Evolutionary conservation across 768 basidiomycete genomes (phyloP), one percentile per base, ranked within the genome.

Genomic region (Suillus subluteus): DNA sequence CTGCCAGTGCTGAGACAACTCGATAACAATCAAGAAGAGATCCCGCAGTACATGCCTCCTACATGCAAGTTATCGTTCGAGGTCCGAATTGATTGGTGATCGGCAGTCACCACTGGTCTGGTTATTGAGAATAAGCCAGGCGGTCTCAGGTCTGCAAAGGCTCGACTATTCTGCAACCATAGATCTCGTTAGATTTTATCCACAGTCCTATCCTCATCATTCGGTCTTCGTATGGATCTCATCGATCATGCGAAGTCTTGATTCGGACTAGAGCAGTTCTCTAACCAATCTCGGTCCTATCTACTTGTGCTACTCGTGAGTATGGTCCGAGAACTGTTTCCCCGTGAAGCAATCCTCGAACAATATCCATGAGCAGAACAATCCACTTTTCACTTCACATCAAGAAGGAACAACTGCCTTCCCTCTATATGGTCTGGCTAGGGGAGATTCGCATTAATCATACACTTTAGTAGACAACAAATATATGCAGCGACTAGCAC

Each of bases 401-500:
- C 21, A 48, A 46, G 9, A 11, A 12, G n/a, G n/a, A 23, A 48
- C n/a, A n/a, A 23, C n/a, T 13, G 48, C 6, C 12, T n/a, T 46
- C 11, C 16, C 7, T 43, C 2, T 18, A 41, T 41, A 46, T 46
- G 46, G 11, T n/a, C 11, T 50, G 46, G n/a, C 23, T 50, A 23
- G 23, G 13, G 12, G 48, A n/a, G 48, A 26, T n/a, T 13, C 23
- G n/a, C 23, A 50, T 23, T 37, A 18, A 61, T 61, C 37, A 41
- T 37, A 30, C 12, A 23, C 6, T 40, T 30, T 59, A 65, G 35
- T 48, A 13, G 44, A 64, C 54, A 32, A 44, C 23, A 55, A 56
- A 13, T 65, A 21, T 21, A 52, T 13, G 21, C n/a, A 66, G 62
- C 55, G 64, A 58, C 66, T 59, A 50, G 56, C 56, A 54, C 64